Evolutionary conservation across 2,329 filamentous ascomycete genomes (phyloP).

Genomic region (Penicillium sp.): DNA sequence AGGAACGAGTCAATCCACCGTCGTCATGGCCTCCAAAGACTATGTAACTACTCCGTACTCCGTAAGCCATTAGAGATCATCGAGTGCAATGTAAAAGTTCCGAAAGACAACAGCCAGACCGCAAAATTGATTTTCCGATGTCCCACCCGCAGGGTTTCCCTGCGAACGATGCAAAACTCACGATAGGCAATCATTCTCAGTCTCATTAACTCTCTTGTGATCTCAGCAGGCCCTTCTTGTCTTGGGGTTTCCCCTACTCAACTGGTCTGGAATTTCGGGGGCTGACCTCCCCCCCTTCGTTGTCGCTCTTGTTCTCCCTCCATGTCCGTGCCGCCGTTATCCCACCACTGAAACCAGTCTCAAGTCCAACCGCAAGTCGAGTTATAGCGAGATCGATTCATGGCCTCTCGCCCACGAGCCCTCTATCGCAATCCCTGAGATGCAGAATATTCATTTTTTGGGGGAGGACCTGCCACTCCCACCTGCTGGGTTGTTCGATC

Average conservation of each 20-base stretch:
- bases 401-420: slow-evolving; percentile 14
- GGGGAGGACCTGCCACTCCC: slow-evolving; percentile 49
- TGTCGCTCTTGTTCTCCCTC: slow-evolving; percentile 19
- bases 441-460: slow-evolving; percentile 36
- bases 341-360: slow-evolving; percentile 4
- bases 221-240: too few species aligned
- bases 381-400: slow-evolving; percentile 9
- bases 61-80: too few species aligned
- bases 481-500: slow-evolving; percentile 64
- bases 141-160: too few species aligned
- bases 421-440: slow-evolving; percentile 15
- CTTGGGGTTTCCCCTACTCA: not conserved
- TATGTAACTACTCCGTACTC: too few species aligned
- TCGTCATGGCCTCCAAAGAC: too few species aligned
- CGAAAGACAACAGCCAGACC: not conserved
- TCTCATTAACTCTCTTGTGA: too few species aligned
- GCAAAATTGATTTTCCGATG: slow-evolving; percentile 4
- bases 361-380: not conserved
- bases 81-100: too few species aligned
- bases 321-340: slow-evolving; percentile 18
- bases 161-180: too few species aligned
- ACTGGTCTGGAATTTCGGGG: slow-evolving; percentile 1
- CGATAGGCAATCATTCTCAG: too few species aligned
- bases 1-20: too few species aligned
- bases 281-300: not conserved